Evolutionary conservation across 441 rosid genomes (phyloP), one percentile per base, ranked within the genome.

Genomic region (Populus hybrid): DNA sequence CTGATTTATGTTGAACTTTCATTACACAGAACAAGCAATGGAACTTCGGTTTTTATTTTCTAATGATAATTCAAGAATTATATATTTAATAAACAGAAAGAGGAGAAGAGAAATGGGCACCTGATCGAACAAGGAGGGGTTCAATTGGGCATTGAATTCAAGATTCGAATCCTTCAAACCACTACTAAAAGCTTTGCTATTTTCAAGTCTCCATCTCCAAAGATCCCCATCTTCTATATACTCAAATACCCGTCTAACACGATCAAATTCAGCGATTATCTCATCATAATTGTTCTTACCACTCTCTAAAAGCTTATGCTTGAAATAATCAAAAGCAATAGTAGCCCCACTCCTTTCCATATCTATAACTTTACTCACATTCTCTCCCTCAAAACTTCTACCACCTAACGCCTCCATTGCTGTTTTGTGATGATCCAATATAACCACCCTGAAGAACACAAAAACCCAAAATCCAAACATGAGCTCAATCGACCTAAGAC

Each of bases 201-300:
- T 81, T 3, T 86, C 85, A 40, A 89, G 72, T 10, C 78, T 79
- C 97, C 97, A 92, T 73, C 84, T 86, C 97, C 97, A 92, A 64
- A 92, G 87, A 84, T 92, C 97, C 0, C 84, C 94, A 40, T 89
- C 93, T 80, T 88, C 93, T 36, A 92, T 86, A 83, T 92, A 90
- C 28, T 90, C 89, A 24, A 90, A 92, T 24, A 87, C 78, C 5
- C 81, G 85, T 73, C 93, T 83, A 82, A 85, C 73, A 54, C 85
- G 82, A 73, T 85, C 83, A 24, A 87, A 88, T 40, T 83, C 81
- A 50, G 34, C 74, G 35, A 26, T 21, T 69, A 80, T 73, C 59
- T n/a, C 66, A 34, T 35, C 83, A 24, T 16, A 9, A 20, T 72
- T 10, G 16, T 38, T 8, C 34, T 28, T 59, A 10, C 30, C 68